Base-by-base conservation (phyloP, 2,329 filamentous ascomycete species). In the Penicillium sp. region DNA sequence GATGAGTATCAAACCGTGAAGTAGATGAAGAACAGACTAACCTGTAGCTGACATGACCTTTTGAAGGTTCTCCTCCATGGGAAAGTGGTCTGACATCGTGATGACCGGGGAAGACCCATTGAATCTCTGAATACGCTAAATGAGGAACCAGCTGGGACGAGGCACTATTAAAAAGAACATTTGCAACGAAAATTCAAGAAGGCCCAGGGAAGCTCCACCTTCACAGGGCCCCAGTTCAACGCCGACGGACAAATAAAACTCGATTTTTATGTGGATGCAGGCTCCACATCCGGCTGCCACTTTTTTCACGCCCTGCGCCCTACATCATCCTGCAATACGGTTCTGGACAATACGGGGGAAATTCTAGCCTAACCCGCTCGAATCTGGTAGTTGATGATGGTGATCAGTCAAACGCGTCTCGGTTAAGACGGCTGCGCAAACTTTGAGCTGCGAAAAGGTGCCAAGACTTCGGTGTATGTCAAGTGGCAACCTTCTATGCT, bases 381-480 rank as follows among this genome's bases (percentile, higher is more conserved):
- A 52, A 62, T 54, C 27, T 22, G 53, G 59, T 38, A 61, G 22
- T 48, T 28, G 20, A 14, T 18, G 20, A 24, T 56, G 61, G 46
- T 61, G 59, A 62, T 61, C 61, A 30, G 27, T 39, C 14, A 35
- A 41, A n/a, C 11, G 33, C 51, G 7, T 27, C 44, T 54, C 60
- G 60, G 60, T 47, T 63, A 62, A 46, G 47, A 63, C 58, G 60
- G 61, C 58, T 61, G 50, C 31, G 25, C 45, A 51, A 52, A 52
- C 20, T 49, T 51, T 56, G 39, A n/a, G 35, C 46, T 28, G 41
- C 47, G 39, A 43, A 40, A 50, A 44, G 28, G 22, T 52, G 53
- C 53, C 46, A 58, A 53, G 39, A 54, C 43, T 40, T 36, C 10
- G 27, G 38, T 28, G 33, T 41, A 52, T 48, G 54, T 46, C 38